These are phyloP conservation scores for Diaporthe caulivora DNA, from an alignment of 2,329 filamentous ascomycete genomes.

Conservation along the genomic window DNA sequence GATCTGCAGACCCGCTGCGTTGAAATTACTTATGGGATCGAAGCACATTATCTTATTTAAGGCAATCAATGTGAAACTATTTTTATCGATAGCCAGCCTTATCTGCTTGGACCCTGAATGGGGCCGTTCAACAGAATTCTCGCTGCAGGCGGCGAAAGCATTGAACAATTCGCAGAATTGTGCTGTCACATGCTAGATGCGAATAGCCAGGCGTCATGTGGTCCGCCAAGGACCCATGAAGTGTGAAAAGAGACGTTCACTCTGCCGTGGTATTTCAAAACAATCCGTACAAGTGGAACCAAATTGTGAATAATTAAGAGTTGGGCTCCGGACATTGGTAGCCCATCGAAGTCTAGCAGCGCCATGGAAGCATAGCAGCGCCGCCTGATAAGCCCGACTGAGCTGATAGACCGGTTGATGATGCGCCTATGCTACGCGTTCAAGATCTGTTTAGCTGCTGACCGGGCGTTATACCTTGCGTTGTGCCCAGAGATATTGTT, in stretches of 20 bases:
- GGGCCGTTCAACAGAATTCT: background rate
- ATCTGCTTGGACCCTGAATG: background rate
- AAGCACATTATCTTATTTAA: background rate
- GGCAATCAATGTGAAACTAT: constrained; percentile 1
- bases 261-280: background rate
- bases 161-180: background rate
- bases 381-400: background rate
- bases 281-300: background rate
- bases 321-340: background rate
- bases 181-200: background rate
- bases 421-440: background rate
- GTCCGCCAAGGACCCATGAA: background rate
- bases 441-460: too few species aligned
- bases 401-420: background rate
- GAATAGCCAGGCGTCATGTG: background rate
- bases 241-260: background rate
- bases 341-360: too few species aligned
- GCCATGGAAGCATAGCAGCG: too few species aligned
- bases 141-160: background rate
- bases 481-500: background rate
- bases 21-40: constrained; percentile 10
- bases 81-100: background rate
- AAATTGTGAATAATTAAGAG: background rate
- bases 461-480: background rate
- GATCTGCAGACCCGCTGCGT: background rate